phyloP scores from a whole-genome alignment of 768 basidiomycete genomes.

The Leccinum rimulosum region DNA sequence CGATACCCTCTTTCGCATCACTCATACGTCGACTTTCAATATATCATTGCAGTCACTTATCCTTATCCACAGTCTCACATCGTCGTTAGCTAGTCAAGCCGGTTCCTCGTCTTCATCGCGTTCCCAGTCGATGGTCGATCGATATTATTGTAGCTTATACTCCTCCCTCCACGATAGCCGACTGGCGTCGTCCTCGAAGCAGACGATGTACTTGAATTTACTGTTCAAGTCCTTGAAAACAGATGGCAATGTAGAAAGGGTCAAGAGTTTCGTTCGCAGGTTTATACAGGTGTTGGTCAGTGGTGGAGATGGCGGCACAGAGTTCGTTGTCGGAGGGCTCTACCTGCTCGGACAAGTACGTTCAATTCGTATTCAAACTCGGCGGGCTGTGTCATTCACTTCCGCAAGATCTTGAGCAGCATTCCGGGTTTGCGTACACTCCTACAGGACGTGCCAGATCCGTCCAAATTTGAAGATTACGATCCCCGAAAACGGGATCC shows the following conservation, averaged over 20 bases:
- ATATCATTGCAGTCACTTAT: constrained; percentile 90
- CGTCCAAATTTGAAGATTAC: constrained; percentile 45
- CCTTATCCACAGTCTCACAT: constrained; percentile 80
- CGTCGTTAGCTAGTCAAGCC: constrained; percentile 45
- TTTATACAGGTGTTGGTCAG: constrained; percentile 77
- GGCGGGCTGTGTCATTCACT: background rate
- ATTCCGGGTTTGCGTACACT: constrained; percentile 46
- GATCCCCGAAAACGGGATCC: constrained; percentile 92
- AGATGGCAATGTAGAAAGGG: constrained; percentile 54
- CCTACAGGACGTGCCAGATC: constrained; percentile 35
- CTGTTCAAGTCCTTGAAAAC: constrained; percentile 87
- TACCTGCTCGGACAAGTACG: constrained; percentile 85
- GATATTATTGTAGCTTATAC: constrained; percentile 85
- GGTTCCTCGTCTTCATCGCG: constrained; percentile 37
- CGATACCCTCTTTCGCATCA: constrained; percentile 91
- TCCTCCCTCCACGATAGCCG: constrained; percentile 84
- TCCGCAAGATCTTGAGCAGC: constrained; percentile 47
- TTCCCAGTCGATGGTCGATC: constrained; percentile 52
- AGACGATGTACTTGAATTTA: constrained; percentile 95
- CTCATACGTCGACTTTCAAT: constrained; percentile 95
- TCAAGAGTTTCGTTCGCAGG: constrained; percentile 78
- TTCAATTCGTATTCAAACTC: background rate
- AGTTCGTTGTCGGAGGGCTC: constrained; percentile 87
- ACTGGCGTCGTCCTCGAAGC: constrained; percentile 80
- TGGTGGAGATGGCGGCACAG: constrained; percentile 71